These are phyloP conservation scores for Eucalyptus polyanthemos DNA, from an alignment of 345 rosid genomes.

Conservation along the genomic window DNA sequence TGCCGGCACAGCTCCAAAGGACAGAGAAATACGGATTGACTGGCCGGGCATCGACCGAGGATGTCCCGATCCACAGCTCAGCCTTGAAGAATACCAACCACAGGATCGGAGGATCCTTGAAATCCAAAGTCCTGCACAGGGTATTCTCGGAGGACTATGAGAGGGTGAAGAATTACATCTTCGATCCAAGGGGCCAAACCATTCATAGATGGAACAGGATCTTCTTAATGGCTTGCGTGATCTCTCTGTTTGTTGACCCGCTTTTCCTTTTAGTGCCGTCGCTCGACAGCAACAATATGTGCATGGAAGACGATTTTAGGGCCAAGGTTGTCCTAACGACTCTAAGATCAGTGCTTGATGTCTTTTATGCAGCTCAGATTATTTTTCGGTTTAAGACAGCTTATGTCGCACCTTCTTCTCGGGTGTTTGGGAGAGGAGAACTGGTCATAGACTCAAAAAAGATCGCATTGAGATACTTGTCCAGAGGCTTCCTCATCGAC, in stretches of 20 bases:
- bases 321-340: not conserved
- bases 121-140: not conserved
- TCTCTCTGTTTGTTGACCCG: not conserved
- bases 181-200: not conserved
- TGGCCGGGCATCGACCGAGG: not conserved
- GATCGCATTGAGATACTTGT: not conserved
- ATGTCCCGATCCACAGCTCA: not conserved
- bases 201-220: conserved; percentile 1
- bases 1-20: not conserved
- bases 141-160: conserved; percentile 4
- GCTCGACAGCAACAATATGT: not conserved
- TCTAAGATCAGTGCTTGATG: not conserved
- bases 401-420: not conserved
- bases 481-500: not conserved
- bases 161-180: not conserved
- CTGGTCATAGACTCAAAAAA: not conserved
- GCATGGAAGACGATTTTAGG: not conserved
- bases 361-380: not conserved
- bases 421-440: conserved; percentile 2
- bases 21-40: not conserved
- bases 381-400: not conserved
- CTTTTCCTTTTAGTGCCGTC: not conserved
- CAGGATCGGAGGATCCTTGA: not conserved
- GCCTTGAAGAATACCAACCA: not conserved
- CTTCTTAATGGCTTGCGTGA: not conserved